Percentiles rank a stretch among this genome's conserved stretches.
phyloP scores from a whole-genome alignment of 495 filamentous ascomycete species.

The Penicillium coffeae region DNA sequence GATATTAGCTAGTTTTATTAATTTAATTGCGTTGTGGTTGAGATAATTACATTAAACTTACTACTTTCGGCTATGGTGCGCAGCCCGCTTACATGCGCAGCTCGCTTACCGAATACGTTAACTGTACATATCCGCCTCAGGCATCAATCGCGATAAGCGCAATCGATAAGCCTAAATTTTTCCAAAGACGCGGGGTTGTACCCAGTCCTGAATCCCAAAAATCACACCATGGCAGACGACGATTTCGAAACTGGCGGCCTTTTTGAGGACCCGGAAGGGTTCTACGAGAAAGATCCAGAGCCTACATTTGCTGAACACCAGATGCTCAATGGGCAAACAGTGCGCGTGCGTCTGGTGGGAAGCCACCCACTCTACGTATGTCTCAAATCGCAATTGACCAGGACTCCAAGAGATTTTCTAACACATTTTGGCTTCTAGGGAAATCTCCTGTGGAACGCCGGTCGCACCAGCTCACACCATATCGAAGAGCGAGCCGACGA shows the following conservation, averaged over 20 bases:
- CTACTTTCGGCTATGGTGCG: too few species aligned
- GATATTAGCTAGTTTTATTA: not conserved
- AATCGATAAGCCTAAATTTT: not conserved
- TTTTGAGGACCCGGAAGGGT: constrained; percentile 77
- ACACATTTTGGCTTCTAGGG: constrained; percentile 59
- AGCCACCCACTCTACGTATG: constrained; percentile 83
- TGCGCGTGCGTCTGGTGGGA: constrained; percentile 79
- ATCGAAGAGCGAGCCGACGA: constrained; percentile 59
- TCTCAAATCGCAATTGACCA: not conserved
- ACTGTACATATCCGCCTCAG: not conserved
- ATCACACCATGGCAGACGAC: constrained; percentile 29
- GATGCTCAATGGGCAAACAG: constrained; percentile 58
- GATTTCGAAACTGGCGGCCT: constrained; percentile 49
- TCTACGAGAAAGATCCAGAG: constrained; percentile 65
- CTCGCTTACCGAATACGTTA: not conserved
- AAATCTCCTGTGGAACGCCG: constrained; percentile 88
- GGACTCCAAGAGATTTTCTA: too few species aligned
- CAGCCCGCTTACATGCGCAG: not conserved
- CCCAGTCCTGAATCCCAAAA: not conserved
- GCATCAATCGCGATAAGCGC: not conserved
- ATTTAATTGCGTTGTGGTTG: constrained; percentile 2
- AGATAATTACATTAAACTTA: too few species aligned
- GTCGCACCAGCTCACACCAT: constrained; percentile 67
- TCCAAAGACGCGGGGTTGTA: not conserved
- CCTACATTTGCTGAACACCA: constrained; percentile 66